phyloP scores from a whole-genome alignment of 257 asterid genomes.

The Paulownia fortunei region DNA sequence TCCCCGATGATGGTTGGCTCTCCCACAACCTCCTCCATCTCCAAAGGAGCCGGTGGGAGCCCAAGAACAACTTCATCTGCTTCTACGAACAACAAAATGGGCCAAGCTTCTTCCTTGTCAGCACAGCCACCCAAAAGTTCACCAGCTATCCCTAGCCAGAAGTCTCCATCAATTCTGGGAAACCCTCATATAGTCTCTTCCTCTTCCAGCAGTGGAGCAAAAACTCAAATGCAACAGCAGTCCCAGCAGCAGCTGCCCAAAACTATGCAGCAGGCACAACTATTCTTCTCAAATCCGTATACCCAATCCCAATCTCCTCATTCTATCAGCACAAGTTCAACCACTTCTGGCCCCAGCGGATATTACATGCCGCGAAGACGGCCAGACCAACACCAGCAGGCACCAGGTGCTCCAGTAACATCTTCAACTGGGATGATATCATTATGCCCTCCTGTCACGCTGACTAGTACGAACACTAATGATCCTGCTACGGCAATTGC shows the following conservation, averaged over 20 bases:
- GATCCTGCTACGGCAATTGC: constrained; percentile 96
- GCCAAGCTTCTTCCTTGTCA: constrained; percentile 63
- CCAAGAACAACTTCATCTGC: constrained; percentile 70
- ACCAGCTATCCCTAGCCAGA: constrained; percentile 52
- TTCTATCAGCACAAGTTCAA: constrained; percentile 44
- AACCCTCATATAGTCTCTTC: constrained; percentile 56
- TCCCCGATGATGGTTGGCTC: constrained; percentile 83
- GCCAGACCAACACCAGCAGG: constrained; percentile 70
- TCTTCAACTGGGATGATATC: constrained; percentile 62
- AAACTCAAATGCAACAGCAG: constrained; percentile 62
- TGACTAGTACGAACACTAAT: constrained; percentile 54
- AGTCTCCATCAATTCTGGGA: constrained; percentile 81
- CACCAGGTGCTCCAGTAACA: constrained; percentile 42
- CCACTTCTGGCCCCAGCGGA: constrained; percentile 51
- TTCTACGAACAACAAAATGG: constrained; percentile 58
- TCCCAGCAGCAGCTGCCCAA: constrained; percentile 60
- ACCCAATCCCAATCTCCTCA: constrained; percentile 64
- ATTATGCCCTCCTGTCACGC: constrained; percentile 47
- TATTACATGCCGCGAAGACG: constrained; percentile 67
- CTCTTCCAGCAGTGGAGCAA: constrained; percentile 46
- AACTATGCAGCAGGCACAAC: constrained; percentile 65
- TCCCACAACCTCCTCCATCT: constrained; percentile 85
- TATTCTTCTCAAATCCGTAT: constrained; percentile 67
- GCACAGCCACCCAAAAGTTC: constrained; percentile 60
- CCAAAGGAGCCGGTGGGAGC: constrained; percentile 89